A percentile compares a stretch with the other conserved stretches of the same genome.
phyloP scores from a whole-genome alignment of 129 eudicot genomes.

The Heracleum sosnowskyi region DNA sequence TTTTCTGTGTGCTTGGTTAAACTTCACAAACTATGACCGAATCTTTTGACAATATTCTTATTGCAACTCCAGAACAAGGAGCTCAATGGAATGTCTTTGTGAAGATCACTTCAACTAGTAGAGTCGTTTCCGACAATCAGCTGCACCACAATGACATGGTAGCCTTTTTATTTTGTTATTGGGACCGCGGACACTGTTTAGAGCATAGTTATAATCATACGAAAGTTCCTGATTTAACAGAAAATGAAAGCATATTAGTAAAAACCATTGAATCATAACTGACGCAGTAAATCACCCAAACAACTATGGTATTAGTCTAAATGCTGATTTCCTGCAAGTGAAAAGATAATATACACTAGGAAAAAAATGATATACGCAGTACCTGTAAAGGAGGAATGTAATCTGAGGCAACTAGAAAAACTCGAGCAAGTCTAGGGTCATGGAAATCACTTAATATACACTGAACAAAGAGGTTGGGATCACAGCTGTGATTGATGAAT shows the following conservation, averaged over 20 bases:
- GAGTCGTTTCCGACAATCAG: not conserved
- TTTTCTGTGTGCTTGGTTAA: no score
- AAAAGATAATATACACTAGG: no score
- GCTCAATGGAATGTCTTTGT: no score
- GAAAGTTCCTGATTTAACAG: not conserved
- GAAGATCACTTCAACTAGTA: not conserved
- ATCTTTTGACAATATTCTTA: no score
- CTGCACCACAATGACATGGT: constrained; percentile 1
- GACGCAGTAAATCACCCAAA: not conserved
- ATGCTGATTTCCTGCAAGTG: no score
- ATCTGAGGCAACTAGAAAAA: not conserved
- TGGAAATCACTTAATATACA: not conserved
- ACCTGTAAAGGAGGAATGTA: not conserved
- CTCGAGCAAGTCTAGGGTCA: constrained; percentile 1
- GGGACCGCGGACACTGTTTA: not conserved
- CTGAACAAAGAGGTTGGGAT: constrained; percentile 7
- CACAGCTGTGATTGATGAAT: constrained; percentile 6
- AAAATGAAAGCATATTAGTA: no score
- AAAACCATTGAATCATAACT: no score
- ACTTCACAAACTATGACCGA: no score
- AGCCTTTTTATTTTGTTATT: not conserved
- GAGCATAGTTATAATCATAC: not conserved
- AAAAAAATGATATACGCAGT: not conserved
- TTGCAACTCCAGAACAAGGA: no score
- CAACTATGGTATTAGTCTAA: not conserved